Evolutionary conservation across 139 green algal species (phyloP).

Genomic region (Chlamydomonas applanata): DNA sequence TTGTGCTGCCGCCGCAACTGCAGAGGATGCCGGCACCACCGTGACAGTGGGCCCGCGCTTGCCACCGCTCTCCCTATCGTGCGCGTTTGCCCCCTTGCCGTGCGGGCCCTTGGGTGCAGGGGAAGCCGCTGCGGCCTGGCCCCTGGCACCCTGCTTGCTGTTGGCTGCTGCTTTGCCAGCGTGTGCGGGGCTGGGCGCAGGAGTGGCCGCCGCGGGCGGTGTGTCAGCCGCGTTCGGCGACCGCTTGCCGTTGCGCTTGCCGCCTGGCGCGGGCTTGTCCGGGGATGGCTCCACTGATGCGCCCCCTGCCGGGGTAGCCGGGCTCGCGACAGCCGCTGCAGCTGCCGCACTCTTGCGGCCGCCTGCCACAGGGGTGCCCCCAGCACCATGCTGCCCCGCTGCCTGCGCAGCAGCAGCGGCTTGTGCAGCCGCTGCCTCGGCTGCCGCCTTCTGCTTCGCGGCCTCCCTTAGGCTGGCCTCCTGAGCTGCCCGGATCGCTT

Average conservation of each 20-base stretch:
- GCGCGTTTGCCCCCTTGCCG: no score
- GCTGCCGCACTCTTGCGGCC: background rate
- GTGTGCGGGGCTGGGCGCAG: background rate
- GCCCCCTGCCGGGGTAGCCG: background rate
- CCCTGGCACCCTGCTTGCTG: background rate
- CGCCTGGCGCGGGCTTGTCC: background rate
- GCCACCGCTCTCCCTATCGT: no score
- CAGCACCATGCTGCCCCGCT: background rate
- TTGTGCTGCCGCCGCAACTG: background rate
- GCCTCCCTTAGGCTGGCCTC: conserved; percentile 49
- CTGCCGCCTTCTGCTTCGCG: conserved; percentile 8
- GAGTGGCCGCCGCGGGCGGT: background rate
- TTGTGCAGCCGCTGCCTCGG: background rate
- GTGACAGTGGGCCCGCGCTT: no score
- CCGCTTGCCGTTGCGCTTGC: background rate
- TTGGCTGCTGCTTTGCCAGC: conserved; percentile 3
- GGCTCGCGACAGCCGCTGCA: background rate
- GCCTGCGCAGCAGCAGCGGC: background rate
- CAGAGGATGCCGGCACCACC: background rate
- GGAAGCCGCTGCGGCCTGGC: background rate
- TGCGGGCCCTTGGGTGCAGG: no score
- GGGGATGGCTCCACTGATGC: background rate
- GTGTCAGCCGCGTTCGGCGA: background rate
- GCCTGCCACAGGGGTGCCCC: background rate
- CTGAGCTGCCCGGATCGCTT: conserved; percentile 51